Evolutionary conservation across 2,329 filamentous ascomycete genomes (phyloP).

Genomic region (Elsinoe necatrix): DNA sequence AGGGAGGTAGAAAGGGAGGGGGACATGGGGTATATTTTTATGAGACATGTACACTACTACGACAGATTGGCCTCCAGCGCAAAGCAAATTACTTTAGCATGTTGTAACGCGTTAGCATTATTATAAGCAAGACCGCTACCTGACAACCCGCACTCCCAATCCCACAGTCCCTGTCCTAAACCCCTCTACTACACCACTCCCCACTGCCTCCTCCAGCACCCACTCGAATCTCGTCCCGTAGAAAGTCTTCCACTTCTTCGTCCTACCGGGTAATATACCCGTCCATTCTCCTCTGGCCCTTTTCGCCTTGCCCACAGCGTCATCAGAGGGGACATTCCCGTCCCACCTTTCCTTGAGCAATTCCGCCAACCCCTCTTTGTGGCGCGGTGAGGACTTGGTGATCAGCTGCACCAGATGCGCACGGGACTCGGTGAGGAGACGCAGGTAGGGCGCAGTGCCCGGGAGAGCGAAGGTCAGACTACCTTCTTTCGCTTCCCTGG

Average conservation of each 20-base stretch:
- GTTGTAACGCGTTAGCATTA: not conserved
- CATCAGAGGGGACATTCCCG: constrained; percentile 48
- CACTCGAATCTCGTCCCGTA: constrained; percentile 63
- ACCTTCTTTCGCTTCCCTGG: constrained; percentile 7
- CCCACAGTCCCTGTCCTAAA: constrained; percentile 72
- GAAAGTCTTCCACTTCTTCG: constrained; percentile 62
- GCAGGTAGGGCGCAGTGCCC: constrained; percentile 58
- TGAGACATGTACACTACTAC: not conserved
- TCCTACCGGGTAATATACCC: constrained; percentile 52
- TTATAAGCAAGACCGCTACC: not conserved
- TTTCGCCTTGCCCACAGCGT: constrained; percentile 41
- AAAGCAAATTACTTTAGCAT: not conserved
- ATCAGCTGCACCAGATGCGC: constrained; percentile 54
- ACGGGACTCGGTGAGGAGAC: constrained; percentile 53
- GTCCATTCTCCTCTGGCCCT: constrained; percentile 47
- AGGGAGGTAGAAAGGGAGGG: not conserved
- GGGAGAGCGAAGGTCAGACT: constrained; percentile 54
- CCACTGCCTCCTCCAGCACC: constrained; percentile 62
- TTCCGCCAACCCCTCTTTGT: constrained; percentile 54
- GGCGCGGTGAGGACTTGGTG: constrained; percentile 45
- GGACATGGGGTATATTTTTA: not conserved
- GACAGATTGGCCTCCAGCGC: not conserved
- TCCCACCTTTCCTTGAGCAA: constrained; percentile 62
- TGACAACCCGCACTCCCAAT: constrained; percentile 43
- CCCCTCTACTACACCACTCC: constrained; percentile 60